Evolutionary conservation across 1,139 yeast species (phyloP), one percentile per base, ranked within the genome.

Genomic region (Suhomyces bokatorum): DNA sequence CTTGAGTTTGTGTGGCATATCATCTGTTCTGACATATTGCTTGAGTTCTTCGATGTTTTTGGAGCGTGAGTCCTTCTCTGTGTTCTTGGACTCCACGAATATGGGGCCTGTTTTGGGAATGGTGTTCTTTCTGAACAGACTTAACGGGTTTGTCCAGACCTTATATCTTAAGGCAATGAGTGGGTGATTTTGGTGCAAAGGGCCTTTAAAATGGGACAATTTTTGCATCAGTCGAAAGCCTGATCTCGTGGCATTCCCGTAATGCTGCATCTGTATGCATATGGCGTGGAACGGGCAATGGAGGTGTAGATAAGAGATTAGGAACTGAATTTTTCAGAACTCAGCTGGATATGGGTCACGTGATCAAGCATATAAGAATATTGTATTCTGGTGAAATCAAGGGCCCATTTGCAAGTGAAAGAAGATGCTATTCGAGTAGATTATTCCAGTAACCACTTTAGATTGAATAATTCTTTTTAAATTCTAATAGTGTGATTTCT

Each of bases 11-110:
- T 39, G 35, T 1, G 68, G 62, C 16, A 68, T 54, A 20, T 69
- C 75, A 12, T 59, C 56, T 7, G 61, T 51, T 39, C 62, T 60
- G 13, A 65, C 53, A 37, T 62, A 59, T 46, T 66, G 69, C 40
- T 57, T 64, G 41, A 66, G 43, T 20, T 38, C 39, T 17, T 46
- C 41, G n/a, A 46, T 35, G 26, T 38, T 38, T 22, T 26, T 26
- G 29, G 28, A 24, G 24, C 10, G 22, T 3, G 16, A 15, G 4
- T n/a, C 29, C 12, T 13, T 14, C 5, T 29, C 32, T 15, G 17
- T 15, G 7, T 13, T 7, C 3, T 14, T 5, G 3, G 22, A 32
- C 8, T 40, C 43, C 33, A 40, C 45, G 17, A 40, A 32, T 16
- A 31, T 14, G 7, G n/a, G 15, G 6, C n/a, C 4, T 1, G 28